Conservation (phyloP, 2,329 filamentous ascomycete species). For the Fusarium staphyleae region DNA sequence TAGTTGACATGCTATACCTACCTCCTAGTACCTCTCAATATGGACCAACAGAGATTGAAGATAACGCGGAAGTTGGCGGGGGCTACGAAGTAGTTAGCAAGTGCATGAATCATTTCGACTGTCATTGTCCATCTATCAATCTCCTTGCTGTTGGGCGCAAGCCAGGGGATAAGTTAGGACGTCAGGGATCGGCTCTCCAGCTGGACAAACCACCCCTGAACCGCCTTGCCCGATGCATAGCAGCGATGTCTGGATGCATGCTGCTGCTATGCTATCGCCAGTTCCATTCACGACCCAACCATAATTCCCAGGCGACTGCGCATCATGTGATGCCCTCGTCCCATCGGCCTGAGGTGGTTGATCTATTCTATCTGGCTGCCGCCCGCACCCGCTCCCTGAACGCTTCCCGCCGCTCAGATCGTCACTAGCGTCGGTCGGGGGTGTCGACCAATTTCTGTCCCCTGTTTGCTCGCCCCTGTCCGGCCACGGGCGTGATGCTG, state of each 20-base stretch:
- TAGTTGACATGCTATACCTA: too few species aligned
- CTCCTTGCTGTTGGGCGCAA: conserved; percentile 1
- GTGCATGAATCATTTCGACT: not conserved
- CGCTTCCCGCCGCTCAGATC: conserved; percentile 29
- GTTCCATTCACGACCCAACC: not conserved
- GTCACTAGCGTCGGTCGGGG: conserved; percentile 21
- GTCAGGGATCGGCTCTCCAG: conserved; percentile 17
- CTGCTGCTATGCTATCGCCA: too few species aligned
- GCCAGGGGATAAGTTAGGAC: not conserved
- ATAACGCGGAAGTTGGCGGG: too few species aligned
- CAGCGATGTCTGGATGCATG: too few species aligned
- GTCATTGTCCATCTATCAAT: conserved; percentile 22
- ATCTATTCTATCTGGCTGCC: conserved; percentile 13
- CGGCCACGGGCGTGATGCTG: not conserved
- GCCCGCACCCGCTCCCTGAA: conserved; percentile 15
- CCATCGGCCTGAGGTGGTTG: not conserved
- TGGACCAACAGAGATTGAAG: too few species aligned
- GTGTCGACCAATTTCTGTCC: conserved; percentile 5
- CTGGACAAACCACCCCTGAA: too few species aligned
- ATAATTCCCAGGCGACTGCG: not conserved
- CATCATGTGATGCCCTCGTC: too few species aligned
- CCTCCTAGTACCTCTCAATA: too few species aligned
- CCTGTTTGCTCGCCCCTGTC: not conserved
- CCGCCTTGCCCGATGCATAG: conserved; percentile 7
- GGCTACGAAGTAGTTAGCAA: too few species aligned